Evolutionary conservation across 2,329 filamentous ascomycete genomes (phyloP).

Genomic region (Alternaria panax): DNA sequence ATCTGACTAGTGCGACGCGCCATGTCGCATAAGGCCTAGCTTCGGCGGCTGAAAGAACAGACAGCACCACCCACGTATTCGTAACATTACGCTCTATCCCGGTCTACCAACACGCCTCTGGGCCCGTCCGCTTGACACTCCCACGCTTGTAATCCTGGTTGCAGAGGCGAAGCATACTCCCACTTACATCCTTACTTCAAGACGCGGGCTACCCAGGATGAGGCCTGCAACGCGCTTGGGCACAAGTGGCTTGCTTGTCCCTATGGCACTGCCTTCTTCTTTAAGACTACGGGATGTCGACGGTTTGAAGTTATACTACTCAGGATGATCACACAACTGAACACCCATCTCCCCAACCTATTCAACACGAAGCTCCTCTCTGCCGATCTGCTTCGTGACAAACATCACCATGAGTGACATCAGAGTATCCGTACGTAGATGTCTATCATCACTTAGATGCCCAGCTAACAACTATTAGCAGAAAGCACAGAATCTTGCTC

Average conservation of each 20-base stretch:
- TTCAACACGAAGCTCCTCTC: slow-evolving; percentile 15
- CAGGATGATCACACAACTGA: slow-evolving; percentile 29
- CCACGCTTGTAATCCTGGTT: slow-evolving; percentile 25
- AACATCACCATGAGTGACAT: slow-evolving; percentile 39
- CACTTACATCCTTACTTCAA: slow-evolving; percentile 25
- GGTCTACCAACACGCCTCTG: slow-evolving; percentile 19
- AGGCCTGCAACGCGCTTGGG: slow-evolving; percentile 17
- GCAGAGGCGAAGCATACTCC: slow-evolving; percentile 20
- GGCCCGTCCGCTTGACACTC: slow-evolving; percentile 29
- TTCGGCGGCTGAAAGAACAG: background rate
- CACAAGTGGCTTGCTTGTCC: slow-evolving; percentile 35
- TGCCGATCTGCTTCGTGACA: slow-evolving; percentile 12
- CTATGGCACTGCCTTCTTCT: slow-evolving; percentile 19
- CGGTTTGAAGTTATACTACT: slow-evolving; percentile 26
- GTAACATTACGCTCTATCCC: slow-evolving; percentile 10
- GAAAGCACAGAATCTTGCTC: slow-evolving; percentile 57
- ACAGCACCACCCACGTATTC: slow-evolving; percentile 1
- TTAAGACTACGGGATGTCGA: slow-evolving; percentile 38
- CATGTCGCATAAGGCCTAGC: background rate
- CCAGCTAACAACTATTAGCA: slow-evolving; percentile 24
- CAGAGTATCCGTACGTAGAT: slow-evolving; percentile 28
- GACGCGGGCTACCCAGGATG: slow-evolving; percentile 30
- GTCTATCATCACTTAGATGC: background rate
- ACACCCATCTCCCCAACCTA: slow-evolving; percentile 22
- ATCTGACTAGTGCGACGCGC: background rate